These are phyloP conservation scores for Spergularia marina DNA, from an alignment of 148 eudicot species.

Conservation along the genomic window DNA sequence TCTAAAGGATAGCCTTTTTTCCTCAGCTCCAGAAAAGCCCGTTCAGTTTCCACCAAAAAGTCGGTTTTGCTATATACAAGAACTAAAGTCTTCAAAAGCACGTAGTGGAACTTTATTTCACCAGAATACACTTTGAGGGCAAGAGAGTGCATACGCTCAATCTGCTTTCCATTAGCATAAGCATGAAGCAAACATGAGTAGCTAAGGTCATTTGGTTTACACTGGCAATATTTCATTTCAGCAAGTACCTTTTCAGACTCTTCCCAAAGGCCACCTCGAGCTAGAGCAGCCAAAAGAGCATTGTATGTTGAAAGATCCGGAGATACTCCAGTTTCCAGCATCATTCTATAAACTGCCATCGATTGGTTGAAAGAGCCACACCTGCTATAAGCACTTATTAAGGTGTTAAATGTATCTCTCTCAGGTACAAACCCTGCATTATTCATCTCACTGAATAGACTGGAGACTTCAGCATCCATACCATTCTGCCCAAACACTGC, in stretches of 20 bases:
- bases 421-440: constrained; percentile 78
- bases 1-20: constrained; percentile 56
- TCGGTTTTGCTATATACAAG: constrained; percentile 74
- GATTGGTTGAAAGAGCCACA: constrained; percentile 73
- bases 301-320: constrained; percentile 92
- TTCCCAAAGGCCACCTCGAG: constrained; percentile 90
- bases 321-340: constrained; percentile 68
- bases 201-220: constrained; percentile 72
- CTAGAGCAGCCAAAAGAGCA: constrained; percentile 75
- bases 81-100: constrained; percentile 73
- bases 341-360: constrained; percentile 64
- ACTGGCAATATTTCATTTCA: constrained; percentile 59
- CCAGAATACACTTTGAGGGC: constrained; percentile 73
- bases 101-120: constrained; percentile 46
- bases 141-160: constrained; percentile 54
- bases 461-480: constrained; percentile 70
- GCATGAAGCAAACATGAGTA: constrained; percentile 86
- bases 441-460: constrained; percentile 80
- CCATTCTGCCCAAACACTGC: constrained; percentile 88
- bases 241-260: constrained; percentile 71
- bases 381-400: constrained; percentile 83
- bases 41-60: constrained; percentile 67
- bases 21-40: constrained; percentile 69
- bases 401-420: constrained; percentile 87
- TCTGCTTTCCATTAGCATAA: constrained; percentile 76